phyloP scores from a whole-genome alignment of 345 rosid genomes.

The Acer campestre region DNA sequence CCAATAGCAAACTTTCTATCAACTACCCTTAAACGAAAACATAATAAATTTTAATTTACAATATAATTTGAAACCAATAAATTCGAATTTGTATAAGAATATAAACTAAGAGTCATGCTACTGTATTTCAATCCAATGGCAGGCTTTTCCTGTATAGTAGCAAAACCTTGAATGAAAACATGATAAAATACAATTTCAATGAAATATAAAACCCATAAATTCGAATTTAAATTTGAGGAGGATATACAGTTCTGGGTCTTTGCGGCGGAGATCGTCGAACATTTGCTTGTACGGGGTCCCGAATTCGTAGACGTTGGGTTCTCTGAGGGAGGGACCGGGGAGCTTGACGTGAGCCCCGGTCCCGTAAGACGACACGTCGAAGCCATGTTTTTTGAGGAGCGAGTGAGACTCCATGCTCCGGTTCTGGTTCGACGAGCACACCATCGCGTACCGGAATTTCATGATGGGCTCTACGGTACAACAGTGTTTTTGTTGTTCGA shows the following conservation, averaged over 20 bases:
- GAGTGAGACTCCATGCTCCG: slow-evolving; percentile 94
- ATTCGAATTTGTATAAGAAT: neutral
- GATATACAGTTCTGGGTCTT: slow-evolving; percentile 95
- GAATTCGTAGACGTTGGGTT: slow-evolving; percentile 90
- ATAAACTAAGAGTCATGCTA: too few relatives aligned
- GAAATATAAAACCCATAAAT: neutral
- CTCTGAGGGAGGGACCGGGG: slow-evolving; percentile 87
- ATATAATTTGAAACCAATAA: too few relatives aligned
- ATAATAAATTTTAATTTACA: neutral
- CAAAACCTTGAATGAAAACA: neutral
- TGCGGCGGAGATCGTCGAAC: slow-evolving; percentile 95
- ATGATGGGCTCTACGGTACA: slow-evolving; percentile 25
- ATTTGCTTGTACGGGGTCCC: slow-evolving; percentile 96
- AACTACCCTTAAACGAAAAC: too few relatives aligned
- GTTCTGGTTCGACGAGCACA: slow-evolving; percentile 85
- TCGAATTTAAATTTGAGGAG: slow-evolving; percentile 2
- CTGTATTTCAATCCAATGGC: too few relatives aligned
- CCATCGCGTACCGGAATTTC: slow-evolving; percentile 91
- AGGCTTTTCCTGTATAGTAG: too few relatives aligned
- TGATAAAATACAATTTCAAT: neutral
- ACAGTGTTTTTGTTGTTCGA: neutral
- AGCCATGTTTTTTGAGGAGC: slow-evolving; percentile 82
- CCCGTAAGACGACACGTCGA: slow-evolving; percentile 92
- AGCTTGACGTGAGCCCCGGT: slow-evolving; percentile 90
- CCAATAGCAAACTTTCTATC: too few relatives aligned